Base-by-base conservation (phyloP, 441 rosid species). In the Metrosideros polymorpha region DNA sequence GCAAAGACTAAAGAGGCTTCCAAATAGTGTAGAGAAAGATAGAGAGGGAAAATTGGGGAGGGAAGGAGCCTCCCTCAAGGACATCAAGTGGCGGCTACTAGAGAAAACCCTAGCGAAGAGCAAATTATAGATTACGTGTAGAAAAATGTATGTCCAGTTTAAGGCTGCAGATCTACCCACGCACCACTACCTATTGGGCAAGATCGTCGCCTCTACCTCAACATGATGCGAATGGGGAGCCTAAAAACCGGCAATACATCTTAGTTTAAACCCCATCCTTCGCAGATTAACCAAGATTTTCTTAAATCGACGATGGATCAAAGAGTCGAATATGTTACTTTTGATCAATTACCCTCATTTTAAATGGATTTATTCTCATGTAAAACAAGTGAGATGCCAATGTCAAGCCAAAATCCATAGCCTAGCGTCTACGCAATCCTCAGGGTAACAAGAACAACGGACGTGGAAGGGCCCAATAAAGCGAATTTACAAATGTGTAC, bases 391-490 rank as follows among this genome's bases (percentile, higher is more conserved):
- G 79, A 71, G 79, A 71, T 35, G 79, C 49, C 79, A 71, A 71
- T 39, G 47, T 71, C n/a, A 39, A 71, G 47, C 79, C 49, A 71
- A 71, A 24, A 39, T 39, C 49, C 79, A 39, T 71, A 71, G 79
- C 79, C 79, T 71, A 39, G 79, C n/a, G n/a, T n/a, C 84, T 83
- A 83, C 84, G 84, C 84, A 52, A 83, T 83, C 84, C n/a, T 10
- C 57, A 24, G 22, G 42, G 61, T 30, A 83, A 22, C 57, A 83
- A 30, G 19, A 83, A 22, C 57, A 83, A 30, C 61, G 84, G 84
- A 52, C 61, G n/a, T 83, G 47, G 84, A 52, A 83, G 84, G 57
- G 84, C 84, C 84, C 84, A 83, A 83, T 32, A 83, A 83, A 83
- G 84, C 45, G 45, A 52, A 83, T 83, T 50, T 32, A 83, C 54